Evolutionary conservation across 495 filamentous ascomycete species (phyloP), one percentile per base, ranked within the genome.

Genomic region (Hyaloscypha finlandica): DNA sequence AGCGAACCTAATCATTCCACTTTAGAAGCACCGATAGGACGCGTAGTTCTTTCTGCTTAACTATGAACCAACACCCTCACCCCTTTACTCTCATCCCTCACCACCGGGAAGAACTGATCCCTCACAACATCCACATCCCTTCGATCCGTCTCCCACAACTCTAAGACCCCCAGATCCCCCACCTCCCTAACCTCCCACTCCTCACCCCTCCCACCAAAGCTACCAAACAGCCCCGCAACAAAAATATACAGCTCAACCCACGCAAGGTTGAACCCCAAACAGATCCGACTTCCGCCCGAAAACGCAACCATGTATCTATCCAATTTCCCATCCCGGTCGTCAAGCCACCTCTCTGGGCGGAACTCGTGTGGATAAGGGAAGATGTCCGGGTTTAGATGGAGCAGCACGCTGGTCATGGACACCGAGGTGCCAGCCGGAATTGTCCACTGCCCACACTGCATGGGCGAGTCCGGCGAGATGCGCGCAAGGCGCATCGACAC

Each of bases 291-390:
- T 6, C 85, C 83, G 68, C 77, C 81, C 20, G 74, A 78, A 58
- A 87, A 86, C 0, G 80, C 64, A 8, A 83, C 73, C 65, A 86
- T 45, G 51, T 83, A 81, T 58, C 76, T 81, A 35, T 83, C 65
- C 16, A 74, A 45, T 25, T 25, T 25, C 25, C 25, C 25, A 14
- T 68, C 65, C 1, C 68, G 59, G 42, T 66, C 39, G 22, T 65
- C 57, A 37, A 85, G 68, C 81, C 83, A 88, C 11, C 85, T 76
- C 29, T 85, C 81, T 0, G 85, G 85, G n/a, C 74, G 64, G 66
- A 85, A 87, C 12, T 68, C 68, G 2, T 76, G 67, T 1, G 84
- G 78, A 16, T 82, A 66, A 0, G 83, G 78, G 66, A 85, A 87
- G 51, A 84, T 73, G 1, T 67, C 66, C 25, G 78, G 64, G 63